Conservation (phyloP, 1,284 basidiomycete genomes). For the Exobasidium rhododendri region DNA sequence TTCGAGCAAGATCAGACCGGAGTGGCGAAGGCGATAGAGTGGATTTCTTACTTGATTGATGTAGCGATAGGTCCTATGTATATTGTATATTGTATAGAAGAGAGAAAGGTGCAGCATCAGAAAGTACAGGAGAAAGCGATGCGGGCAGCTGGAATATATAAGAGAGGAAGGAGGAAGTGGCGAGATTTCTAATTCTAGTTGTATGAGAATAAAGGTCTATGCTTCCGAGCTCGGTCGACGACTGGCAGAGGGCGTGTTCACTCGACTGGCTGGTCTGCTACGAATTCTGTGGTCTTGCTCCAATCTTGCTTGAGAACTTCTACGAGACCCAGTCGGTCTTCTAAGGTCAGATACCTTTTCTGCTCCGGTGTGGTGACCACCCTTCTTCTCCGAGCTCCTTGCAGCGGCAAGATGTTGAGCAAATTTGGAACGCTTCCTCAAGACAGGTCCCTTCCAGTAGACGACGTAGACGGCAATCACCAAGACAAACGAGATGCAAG, state of each 20-base stretch:
- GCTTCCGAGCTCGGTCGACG: background rate
- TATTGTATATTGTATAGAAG: too few relatives aligned
- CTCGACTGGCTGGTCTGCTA: background rate
- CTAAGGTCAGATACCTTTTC: background rate
- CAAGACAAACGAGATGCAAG: slow-evolving; percentile 55
- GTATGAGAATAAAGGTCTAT: too few relatives aligned
- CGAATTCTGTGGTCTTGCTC: slow-evolving; percentile 7
- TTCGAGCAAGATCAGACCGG: too few relatives aligned
- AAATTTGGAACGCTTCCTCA: slow-evolving; percentile 56
- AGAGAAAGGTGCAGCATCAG: too few relatives aligned
- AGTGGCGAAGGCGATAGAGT: too few relatives aligned
- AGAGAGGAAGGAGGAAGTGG: too few relatives aligned
- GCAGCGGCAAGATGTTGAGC: slow-evolving; percentile 43
- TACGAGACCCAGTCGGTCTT: slow-evolving; percentile 3
- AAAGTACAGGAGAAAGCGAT: too few relatives aligned
- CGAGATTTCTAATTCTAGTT: too few relatives aligned
- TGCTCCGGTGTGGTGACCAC: background rate
- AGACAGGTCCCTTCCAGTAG: slow-evolving; percentile 55
- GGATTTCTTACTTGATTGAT: too few relatives aligned
- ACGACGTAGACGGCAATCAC: slow-evolving; percentile 57
- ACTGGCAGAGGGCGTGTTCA: slow-evolving; percentile 1
- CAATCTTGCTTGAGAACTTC: slow-evolving; percentile 4
- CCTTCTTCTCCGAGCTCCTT: background rate
- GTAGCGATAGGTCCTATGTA: too few relatives aligned
- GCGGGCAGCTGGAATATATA: too few relatives aligned